phyloP scores from a whole-genome alignment of 2,329 filamentous ascomycete genomes.

The Emmonsia crescens region DNA sequence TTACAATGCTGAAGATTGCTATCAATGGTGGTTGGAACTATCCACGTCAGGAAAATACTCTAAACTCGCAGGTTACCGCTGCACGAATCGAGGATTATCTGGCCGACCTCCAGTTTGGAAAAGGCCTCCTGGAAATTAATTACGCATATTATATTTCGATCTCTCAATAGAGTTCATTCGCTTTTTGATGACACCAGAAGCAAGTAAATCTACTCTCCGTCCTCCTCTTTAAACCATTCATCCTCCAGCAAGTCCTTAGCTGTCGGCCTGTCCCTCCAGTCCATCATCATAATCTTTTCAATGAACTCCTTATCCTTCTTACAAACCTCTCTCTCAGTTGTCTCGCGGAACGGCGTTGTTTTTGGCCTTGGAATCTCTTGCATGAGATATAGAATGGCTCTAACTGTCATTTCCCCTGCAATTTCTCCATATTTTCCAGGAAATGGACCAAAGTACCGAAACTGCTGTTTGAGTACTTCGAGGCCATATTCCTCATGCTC shows the following conservation, averaged over 20 bases:
- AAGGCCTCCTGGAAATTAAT: too few relatives aligned
- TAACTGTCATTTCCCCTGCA: slow-evolving; percentile 4
- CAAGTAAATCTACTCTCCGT: too few relatives aligned
- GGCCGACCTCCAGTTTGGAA: too few relatives aligned
- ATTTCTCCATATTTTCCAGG: slow-evolving; percentile 10
- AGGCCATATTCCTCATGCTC: slow-evolving; percentile 15
- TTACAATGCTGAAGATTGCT: too few relatives aligned
- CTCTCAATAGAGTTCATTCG: too few relatives aligned
- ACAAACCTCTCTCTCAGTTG: slow-evolving; percentile 7
- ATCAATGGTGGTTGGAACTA: too few relatives aligned
- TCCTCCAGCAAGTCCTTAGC: neutral
- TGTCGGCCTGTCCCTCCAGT: neutral
- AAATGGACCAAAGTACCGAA: slow-evolving; percentile 16
- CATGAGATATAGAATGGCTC: slow-evolving; percentile 10
- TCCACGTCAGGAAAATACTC: too few relatives aligned
- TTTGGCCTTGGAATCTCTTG: slow-evolving; percentile 6
- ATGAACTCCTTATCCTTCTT: slow-evolving; percentile 7
- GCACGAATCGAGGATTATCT: too few relatives aligned
- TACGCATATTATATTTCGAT: too few relatives aligned
- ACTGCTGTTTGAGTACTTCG: slow-evolving; percentile 15
- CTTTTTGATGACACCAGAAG: too few relatives aligned
- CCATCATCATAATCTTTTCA: slow-evolving; percentile 11
- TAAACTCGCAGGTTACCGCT: too few relatives aligned
- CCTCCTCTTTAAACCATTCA: neutral
- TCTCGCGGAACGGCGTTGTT: slow-evolving; percentile 8